These are phyloP conservation scores for Eleusine indica DNA, from an alignment of 176 grass and related monocot species.

Conservation along the genomic window DNA sequence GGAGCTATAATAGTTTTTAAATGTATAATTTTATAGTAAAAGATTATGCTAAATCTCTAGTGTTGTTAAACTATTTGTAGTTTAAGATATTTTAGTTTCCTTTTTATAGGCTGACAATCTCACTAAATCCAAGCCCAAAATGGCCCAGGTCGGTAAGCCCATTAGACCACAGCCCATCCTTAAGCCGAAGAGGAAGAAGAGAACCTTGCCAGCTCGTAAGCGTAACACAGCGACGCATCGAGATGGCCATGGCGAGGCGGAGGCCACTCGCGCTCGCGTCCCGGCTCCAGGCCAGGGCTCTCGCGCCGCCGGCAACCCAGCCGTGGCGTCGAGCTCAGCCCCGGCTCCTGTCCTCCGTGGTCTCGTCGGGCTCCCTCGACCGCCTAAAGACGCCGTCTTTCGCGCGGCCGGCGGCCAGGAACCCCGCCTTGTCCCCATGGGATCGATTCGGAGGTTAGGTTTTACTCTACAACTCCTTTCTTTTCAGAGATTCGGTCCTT, in stretches of 20 bases:
- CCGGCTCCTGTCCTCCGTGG: conserved; percentile 35
- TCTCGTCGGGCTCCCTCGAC: background rate
- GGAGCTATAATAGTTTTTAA: no score
- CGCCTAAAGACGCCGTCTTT: conserved; percentile 36
- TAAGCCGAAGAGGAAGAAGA: background rate
- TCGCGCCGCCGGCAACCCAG: background rate
- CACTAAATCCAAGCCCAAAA: background rate
- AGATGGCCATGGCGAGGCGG: conserved; percentile 65
- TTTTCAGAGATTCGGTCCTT: background rate
- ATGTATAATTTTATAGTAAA: no score
- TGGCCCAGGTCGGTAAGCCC: background rate
- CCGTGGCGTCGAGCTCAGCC: background rate
- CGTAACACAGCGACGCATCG: background rate
- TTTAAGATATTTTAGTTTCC: no score
- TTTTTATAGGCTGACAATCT: background rate
- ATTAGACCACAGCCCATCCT: conserved; percentile 23
- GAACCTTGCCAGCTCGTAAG: background rate
- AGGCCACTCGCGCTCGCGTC: conserved; percentile 50
- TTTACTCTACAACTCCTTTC: background rate
- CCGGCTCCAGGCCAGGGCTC: conserved; percentile 19
- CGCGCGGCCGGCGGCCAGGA: conserved; percentile 37
- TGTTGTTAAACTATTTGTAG: no score
- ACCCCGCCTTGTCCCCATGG: conserved; percentile 30
- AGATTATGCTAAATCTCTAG: no score
- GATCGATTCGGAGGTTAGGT: conserved; percentile 48